phyloP scores from a whole-genome alignment of 805 yeast genomes.

The Ogataea minuta region DNA sequence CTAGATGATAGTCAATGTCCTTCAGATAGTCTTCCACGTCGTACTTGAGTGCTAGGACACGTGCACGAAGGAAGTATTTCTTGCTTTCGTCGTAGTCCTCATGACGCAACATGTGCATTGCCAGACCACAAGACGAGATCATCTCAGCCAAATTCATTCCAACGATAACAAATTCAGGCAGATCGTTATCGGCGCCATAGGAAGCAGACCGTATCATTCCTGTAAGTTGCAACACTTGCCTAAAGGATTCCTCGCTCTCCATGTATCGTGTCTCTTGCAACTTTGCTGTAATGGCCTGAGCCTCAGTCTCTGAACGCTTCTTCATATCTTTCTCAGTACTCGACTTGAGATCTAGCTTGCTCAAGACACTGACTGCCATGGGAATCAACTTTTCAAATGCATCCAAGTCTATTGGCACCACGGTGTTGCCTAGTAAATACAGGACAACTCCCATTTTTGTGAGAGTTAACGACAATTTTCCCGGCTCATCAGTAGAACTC shows the following conservation, averaged over 20 bases:
- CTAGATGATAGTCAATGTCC: slow-evolving; percentile 16
- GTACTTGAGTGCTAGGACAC: slow-evolving; percentile 18
- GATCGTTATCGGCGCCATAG: slow-evolving; percentile 8
- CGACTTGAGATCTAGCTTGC: slow-evolving; percentile 7
- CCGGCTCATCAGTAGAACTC: slow-evolving; percentile 20
- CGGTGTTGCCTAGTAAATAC: slow-evolving; percentile 1
- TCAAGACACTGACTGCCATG: neutral
- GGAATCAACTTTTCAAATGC: neutral
- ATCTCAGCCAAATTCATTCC: slow-evolving; percentile 19
- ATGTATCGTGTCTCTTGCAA: slow-evolving; percentile 7
- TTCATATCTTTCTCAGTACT: neutral
- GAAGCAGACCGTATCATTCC: slow-evolving; percentile 14
- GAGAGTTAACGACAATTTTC: slow-evolving; percentile 17
- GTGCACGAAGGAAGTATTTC: slow-evolving; percentile 17
- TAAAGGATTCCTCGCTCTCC: slow-evolving; percentile 15
- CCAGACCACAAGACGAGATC: slow-evolving; percentile 21
- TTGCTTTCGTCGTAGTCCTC: slow-evolving; percentile 14
- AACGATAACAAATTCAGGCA: slow-evolving; percentile 17
- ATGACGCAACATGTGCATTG: slow-evolving; percentile 13
- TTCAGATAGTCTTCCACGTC: slow-evolving; percentile 19
- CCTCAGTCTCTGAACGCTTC: too few species aligned
- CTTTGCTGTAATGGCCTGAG: neutral
- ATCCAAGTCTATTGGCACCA: neutral
- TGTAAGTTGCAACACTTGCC: slow-evolving; percentile 15
- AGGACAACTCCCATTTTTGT: slow-evolving; percentile 19